Evolutionary conservation across 352 stramenopile species (phyloP).

Genomic region (Phytopythium helicoides): DNA sequence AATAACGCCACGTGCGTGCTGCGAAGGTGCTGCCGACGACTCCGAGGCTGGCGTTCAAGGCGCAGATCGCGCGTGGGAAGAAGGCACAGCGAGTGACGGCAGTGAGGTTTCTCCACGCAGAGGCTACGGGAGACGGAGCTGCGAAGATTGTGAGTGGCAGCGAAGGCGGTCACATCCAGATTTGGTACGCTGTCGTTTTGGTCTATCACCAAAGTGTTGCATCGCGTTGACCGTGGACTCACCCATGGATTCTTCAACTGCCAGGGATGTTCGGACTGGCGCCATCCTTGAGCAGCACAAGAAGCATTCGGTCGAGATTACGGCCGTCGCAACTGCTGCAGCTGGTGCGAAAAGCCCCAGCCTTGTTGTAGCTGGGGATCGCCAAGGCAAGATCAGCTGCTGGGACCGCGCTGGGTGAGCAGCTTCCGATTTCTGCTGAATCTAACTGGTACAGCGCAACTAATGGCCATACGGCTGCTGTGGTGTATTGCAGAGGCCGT

Average conservation of each 20-base stretch:
- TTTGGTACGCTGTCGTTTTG: slow-evolving; percentile 54
- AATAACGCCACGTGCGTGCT: not conserved
- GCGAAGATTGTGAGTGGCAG: slow-evolving; percentile 50
- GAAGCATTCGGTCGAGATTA: slow-evolving; percentile 62
- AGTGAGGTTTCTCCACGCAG: slow-evolving; percentile 38
- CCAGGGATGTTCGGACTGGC: slow-evolving; percentile 47
- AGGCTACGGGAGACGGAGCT: not conserved
- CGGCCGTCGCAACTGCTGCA: slow-evolving; percentile 30
- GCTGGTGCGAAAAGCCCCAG: slow-evolving; percentile 22
- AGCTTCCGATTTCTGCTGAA: not conserved
- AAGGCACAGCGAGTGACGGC: slow-evolving; percentile 62
- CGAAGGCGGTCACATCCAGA: slow-evolving; percentile 70
- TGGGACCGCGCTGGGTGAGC: slow-evolving; percentile 60
- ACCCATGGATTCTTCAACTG: no score
- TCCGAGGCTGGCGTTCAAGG: slow-evolving; percentile 33
- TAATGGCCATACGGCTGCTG: slow-evolving; percentile 5
- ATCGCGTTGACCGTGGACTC: no score
- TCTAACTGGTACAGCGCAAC: not conserved
- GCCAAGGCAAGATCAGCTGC: slow-evolving; percentile 49
- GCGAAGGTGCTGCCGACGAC: not conserved
- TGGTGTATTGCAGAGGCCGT: slow-evolving; percentile 22
- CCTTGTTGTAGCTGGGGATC: slow-evolving; percentile 60
- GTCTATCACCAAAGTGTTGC: no score
- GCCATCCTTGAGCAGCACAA: slow-evolving; percentile 59
- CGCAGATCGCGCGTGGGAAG: slow-evolving; percentile 48